These are phyloP conservation scores for Cudoniella acicularis DNA, from an alignment of 495 filamentous ascomycete genomes.

Conservation along the genomic window DNA sequence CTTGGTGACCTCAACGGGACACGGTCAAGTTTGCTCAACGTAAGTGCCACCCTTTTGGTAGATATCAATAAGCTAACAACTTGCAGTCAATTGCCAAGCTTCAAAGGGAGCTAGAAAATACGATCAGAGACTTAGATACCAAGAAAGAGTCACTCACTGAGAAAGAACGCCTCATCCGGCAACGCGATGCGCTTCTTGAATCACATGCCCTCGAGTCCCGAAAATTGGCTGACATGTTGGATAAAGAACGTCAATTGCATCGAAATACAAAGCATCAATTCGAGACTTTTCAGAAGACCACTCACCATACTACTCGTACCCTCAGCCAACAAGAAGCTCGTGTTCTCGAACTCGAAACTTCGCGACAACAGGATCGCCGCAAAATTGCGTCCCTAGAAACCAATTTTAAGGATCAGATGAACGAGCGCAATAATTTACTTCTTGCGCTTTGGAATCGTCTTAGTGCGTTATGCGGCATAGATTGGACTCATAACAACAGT, in stretches of 20 bases:
- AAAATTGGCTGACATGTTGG: constrained; percentile 81
- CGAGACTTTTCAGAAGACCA: constrained; percentile 80
- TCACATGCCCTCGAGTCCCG: constrained; percentile 80
- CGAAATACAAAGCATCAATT: constrained; percentile 80
- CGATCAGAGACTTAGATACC: constrained; percentile 73
- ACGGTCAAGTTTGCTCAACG: constrained; percentile 78
- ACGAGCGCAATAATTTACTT: constrained; percentile 84
- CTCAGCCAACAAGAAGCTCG: constrained; percentile 79
- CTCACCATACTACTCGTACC: constrained; percentile 77
- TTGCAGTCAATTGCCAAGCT: constrained; percentile 75
- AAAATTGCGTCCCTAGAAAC: constrained; percentile 70
- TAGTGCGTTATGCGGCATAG: constrained; percentile 77
- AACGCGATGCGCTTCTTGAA: constrained; percentile 90
- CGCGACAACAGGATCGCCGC: constrained; percentile 67
- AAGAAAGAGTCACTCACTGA: constrained; percentile 72
- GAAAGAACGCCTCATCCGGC: constrained; percentile 83
- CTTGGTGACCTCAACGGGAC: constrained; percentile 81
- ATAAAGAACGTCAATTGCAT: constrained; percentile 83
- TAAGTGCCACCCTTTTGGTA: constrained; percentile 27
- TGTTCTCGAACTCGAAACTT: constrained; percentile 77
- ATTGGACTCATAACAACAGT: constrained; percentile 88
- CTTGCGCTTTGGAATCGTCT: constrained; percentile 84
- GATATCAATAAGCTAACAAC: constrained; percentile 24
- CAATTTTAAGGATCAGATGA: constrained; percentile 78
- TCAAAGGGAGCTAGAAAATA: constrained; percentile 81